These are phyloP conservation scores for Pichia gijzeniarum DNA, from an alignment of 805 yeast species.

Conservation along the genomic window DNA sequence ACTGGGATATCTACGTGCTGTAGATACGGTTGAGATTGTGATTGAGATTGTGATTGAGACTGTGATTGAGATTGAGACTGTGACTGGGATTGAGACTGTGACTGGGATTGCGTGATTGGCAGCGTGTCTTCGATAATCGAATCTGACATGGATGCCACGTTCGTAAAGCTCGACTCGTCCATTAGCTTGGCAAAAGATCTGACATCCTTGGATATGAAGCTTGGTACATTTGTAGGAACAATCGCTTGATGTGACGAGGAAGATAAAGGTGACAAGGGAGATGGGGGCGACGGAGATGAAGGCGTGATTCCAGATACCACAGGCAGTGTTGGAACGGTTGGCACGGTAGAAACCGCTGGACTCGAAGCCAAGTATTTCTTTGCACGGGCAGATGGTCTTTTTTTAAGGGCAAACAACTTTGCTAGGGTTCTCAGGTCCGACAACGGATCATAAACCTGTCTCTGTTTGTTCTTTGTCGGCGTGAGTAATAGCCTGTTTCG, in stretches of 20 bases:
- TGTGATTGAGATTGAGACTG: conserved; percentile 7
- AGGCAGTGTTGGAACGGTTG: too few relatives aligned
- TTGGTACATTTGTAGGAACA: conserved; percentile 1
- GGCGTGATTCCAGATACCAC: too few relatives aligned
- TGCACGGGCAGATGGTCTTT: neutral
- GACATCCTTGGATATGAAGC: conserved; percentile 10
- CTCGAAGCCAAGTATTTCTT: neutral
- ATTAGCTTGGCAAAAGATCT: conserved; percentile 1
- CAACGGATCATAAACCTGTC: conserved; percentile 27
- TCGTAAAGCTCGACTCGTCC: conserved; percentile 6
- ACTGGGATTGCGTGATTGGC: conserved; percentile 9
- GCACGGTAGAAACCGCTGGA: too few relatives aligned
- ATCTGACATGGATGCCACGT: neutral
- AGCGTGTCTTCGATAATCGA: conserved; percentile 8
- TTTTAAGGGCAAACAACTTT: conserved; percentile 24
- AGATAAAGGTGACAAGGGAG: too few relatives aligned
- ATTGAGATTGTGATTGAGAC: conserved; percentile 8
- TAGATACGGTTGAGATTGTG: neutral
- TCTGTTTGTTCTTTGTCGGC: conserved; percentile 21
- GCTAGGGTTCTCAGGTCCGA: conserved; percentile 28
- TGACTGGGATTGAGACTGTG: conserved; percentile 10
- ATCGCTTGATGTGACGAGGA: neutral
- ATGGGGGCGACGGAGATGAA: too few relatives aligned
- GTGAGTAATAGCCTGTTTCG: conserved; percentile 25
- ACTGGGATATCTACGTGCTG: too few relatives aligned